phyloP scores from a whole-genome alignment of 768 basidiomycete genomes.

The Xanthoconium purpureum region DNA sequence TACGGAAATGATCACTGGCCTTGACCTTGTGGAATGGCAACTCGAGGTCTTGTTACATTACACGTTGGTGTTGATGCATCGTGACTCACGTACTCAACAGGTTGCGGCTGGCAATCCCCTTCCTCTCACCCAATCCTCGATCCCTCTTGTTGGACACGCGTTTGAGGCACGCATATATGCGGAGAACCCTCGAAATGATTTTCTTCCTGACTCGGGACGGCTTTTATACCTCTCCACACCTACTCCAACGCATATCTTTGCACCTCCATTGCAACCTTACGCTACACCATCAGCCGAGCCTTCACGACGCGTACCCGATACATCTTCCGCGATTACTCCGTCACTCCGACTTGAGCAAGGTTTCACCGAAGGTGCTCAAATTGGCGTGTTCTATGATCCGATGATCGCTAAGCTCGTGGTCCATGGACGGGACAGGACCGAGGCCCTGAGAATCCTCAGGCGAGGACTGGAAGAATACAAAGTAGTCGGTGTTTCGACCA shows the following conservation, averaged over 20 bases:
- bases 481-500: conserved; percentile 89
- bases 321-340: conserved; percentile 39
- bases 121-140: conserved; percentile 69
- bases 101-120: conserved; percentile 88
- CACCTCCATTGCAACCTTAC: conserved; percentile 41
- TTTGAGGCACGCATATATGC: conserved; percentile 97
- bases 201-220: conserved; percentile 86
- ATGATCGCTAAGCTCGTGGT: conserved; percentile 93
- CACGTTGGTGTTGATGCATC: neutral
- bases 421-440: conserved; percentile 78
- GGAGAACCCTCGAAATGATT: conserved; percentile 90
- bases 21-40: conserved; percentile 96
- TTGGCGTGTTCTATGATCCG: conserved; percentile 88
- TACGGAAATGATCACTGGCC: conserved; percentile 91
- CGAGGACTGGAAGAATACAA: conserved; percentile 84
- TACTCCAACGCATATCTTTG: conserved; percentile 64
- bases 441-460: conserved; percentile 77
- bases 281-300: conserved; percentile 21
- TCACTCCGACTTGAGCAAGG: conserved; percentile 88
- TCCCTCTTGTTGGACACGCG: conserved; percentile 88
- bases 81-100: conserved; percentile 31
- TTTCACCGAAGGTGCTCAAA: conserved; percentile 73
- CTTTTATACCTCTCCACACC: conserved; percentile 83
- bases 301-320: conserved; percentile 21
- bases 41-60: conserved; percentile 53